A percentile compares a stretch with the other conserved stretches of the same genome.
phyloP scores from a whole-genome alignment of 83 land plant species.

The Isoetes engelmannii region DNA sequence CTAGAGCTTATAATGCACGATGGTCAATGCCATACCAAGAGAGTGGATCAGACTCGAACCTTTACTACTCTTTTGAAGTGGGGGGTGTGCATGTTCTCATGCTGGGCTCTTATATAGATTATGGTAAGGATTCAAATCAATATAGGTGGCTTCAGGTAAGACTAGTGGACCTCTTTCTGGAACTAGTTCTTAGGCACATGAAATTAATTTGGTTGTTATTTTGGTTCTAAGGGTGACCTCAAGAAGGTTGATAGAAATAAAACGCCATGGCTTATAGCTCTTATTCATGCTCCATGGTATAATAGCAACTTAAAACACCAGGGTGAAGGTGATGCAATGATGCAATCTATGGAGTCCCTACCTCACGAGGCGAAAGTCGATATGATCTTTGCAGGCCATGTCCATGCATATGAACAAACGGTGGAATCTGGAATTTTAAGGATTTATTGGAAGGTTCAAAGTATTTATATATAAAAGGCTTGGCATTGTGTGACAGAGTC shows the following conservation, averaged over 20 bases:
- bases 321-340: conserved; percentile 27
- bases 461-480: not conserved
- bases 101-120: conserved; percentile 81
- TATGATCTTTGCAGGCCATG: conserved; percentile 30
- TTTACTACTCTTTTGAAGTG: conserved; percentile 83
- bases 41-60: conserved; percentile 64
- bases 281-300: conserved; percentile 34
- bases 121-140: conserved; percentile 46
- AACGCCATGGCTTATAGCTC: conserved; percentile 30
- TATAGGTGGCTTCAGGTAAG: conserved; percentile 60
- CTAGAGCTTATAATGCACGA: conserved; percentile 53
- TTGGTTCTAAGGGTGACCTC: conserved; percentile 19
- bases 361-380: conserved; percentile 20
- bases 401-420: conserved; percentile 31
- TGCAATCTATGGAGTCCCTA: conserved; percentile 24
- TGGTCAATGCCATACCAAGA: conserved; percentile 74
- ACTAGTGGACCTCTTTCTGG: no score
- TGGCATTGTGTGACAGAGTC: no score
- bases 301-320: conserved; percentile 22
- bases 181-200: no score
- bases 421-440: conserved; percentile 6
- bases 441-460: not conserved
- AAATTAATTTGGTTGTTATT: no score
- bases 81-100: conserved; percentile 71
- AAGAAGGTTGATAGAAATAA: conserved; percentile 19